Percentiles rank a stretch among this genome's conserved stretches.
Evolutionary conservation across 2,329 filamentous ascomycete genomes (phyloP).

Genomic region (Colletotrichum camelliae): DNA sequence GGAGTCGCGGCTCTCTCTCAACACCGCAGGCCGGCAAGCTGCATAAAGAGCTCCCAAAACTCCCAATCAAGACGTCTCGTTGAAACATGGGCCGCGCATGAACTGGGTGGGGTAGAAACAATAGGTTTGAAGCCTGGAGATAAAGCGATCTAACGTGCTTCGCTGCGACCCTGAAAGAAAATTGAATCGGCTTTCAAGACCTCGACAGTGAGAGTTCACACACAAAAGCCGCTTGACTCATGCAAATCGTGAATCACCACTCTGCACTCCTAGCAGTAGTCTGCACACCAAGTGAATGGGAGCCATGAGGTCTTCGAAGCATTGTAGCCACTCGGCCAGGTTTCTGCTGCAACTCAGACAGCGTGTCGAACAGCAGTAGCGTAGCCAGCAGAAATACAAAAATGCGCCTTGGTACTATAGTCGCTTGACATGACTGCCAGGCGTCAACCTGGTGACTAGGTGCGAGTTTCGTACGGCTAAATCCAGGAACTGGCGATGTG

Average conservation of each 20-base stretch:
- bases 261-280: background rate
- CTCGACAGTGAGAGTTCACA: background rate
- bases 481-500: background rate
- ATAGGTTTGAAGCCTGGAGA: constrained; percentile 5
- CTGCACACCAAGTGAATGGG: background rate
- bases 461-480: background rate
- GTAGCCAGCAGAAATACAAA: background rate
- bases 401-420: background rate
- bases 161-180: constrained; percentile 5
- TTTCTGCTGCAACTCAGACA: background rate
- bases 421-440: background rate
- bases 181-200: background rate
- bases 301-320: background rate
- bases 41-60: constrained; percentile 18
- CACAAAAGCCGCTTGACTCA: constrained; percentile 8
- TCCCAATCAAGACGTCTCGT: constrained; percentile 34
- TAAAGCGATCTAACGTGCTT: constrained; percentile 14
- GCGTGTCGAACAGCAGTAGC: background rate
- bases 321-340: background rate
- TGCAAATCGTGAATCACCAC: background rate
- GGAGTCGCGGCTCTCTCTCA: constrained; percentile 26
- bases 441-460: background rate
- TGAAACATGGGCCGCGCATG: constrained; percentile 21
- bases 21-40: constrained; percentile 21
- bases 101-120: constrained; percentile 18